phyloP scores from a whole-genome alignment of 106 monocot species.

The Dendrobium nobile region DNA sequence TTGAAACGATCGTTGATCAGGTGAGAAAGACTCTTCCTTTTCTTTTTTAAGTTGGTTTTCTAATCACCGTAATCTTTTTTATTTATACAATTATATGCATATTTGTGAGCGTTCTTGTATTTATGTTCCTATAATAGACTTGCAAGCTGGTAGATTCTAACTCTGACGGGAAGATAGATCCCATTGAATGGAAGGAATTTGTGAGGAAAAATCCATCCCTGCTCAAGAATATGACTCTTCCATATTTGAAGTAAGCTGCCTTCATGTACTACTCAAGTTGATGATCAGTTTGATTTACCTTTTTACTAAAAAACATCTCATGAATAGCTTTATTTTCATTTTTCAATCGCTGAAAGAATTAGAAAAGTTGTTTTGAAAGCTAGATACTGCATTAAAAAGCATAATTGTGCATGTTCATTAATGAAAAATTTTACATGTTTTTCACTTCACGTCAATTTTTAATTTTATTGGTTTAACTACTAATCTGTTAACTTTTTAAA shows the following conservation, averaged over 20 bases:
- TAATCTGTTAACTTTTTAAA: no score
- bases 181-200: slow-evolving; percentile 56
- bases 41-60: background rate
- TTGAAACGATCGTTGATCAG: slow-evolving; percentile 56
- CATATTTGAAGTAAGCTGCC: slow-evolving; percentile 50
- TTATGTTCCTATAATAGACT: slow-evolving; percentile 16
- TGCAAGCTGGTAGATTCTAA: slow-evolving; percentile 31
- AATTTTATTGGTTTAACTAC: no score
- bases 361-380: background rate
- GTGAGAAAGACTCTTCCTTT: slow-evolving; percentile 13
- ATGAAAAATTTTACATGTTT: no score
- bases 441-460: no score
- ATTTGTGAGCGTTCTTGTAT: background rate
- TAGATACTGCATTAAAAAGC: background rate
- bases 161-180: slow-evolving; percentile 38
- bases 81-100: background rate
- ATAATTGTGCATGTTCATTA: background rate
- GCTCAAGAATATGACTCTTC: slow-evolving; percentile 73
- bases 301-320: background rate
- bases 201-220: slow-evolving; percentile 46
- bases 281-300: background rate
- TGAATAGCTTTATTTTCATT: no score
- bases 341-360: background rate
- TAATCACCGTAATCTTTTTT: background rate
- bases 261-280: background rate